Base-by-base conservation (phyloP, 2,329 filamentous ascomycete species). In the Onygena corvina region DNA sequence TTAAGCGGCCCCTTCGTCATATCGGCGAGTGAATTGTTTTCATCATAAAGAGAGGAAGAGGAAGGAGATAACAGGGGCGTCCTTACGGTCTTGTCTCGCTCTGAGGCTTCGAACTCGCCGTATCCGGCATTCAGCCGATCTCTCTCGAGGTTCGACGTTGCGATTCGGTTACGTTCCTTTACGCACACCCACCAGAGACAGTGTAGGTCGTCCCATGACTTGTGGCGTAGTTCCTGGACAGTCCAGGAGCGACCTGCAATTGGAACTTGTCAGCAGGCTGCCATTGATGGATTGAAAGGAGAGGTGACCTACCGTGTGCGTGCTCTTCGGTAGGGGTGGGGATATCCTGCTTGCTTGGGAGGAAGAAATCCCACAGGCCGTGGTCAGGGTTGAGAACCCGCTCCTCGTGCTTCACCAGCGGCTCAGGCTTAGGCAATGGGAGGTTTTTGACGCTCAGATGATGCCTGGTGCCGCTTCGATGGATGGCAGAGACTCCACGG, bases 181-280 rank as follows among this genome's bases (percentile, higher is more conserved):
- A 84, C 77, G 64, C 92, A 96, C 49, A 88, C 78, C 87, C 89
- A 98, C 88, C 90, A 98, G 61, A 98, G 74, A 53, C 75, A 73
- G 67, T 96, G 89, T 59, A 98, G 70, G 65, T 96, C 89, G 53
- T 94, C 86, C 86, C 88, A 98, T 54, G 83, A 87, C 71, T 95
- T 95, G 54, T 77, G 75, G 54, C 89, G 78, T 60, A 98, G 73
- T 71, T 98, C 92, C 68, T 86, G 79, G 5, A 85, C 80, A 8
- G 76, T 80, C 92, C 92, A 98, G 23, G 80, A 73, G 48, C 92
- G 79, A 12, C 92, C 76, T 80, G 53, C 48, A 31, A 35, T 31
- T 31, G 8, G 8, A n/a, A 12, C 9, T 8, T n/a, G n/a, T n/a
- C n/a, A n/a, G n/a, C n/a, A n/a, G n/a, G n/a, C n/a, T n/a, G n/a